phyloP scores from a whole-genome alignment of 2,329 filamentous ascomycete genomes.

The Fusarium devonianum region DNA sequence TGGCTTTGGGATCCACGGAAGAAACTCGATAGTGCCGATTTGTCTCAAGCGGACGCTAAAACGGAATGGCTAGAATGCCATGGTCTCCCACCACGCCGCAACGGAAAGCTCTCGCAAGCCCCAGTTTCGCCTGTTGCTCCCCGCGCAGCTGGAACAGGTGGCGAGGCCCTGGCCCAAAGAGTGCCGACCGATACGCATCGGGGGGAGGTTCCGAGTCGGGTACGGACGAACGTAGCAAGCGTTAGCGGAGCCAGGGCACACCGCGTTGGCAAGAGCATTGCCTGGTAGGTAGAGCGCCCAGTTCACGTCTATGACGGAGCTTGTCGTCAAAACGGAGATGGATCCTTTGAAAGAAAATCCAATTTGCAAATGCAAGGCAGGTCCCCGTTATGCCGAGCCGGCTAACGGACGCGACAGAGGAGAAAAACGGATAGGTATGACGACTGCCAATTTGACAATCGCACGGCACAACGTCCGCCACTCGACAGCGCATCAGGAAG shows the following conservation, averaged over 20 bases:
- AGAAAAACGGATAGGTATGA: constrained; percentile 19
- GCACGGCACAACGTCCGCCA: neutral
- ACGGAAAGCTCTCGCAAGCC: constrained; percentile 8
- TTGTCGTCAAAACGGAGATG: neutral
- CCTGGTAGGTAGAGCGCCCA: too few relatives aligned
- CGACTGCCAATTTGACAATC: constrained; percentile 14
- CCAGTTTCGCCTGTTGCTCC: constrained; percentile 3
- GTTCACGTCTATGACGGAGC: constrained; percentile 23
- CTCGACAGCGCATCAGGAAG: constrained; percentile 10
- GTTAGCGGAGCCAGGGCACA: constrained; percentile 1
- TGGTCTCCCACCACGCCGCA: constrained; percentile 4
- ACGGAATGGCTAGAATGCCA: constrained; percentile 11
- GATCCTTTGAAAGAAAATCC: neutral
- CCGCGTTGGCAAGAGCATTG: too few relatives aligned
- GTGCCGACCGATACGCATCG: constrained; percentile 18
- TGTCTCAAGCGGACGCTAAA: constrained; percentile 20
- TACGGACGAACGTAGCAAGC: constrained; percentile 19
- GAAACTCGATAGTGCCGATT: too few relatives aligned
- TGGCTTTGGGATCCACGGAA: constrained; percentile 10
- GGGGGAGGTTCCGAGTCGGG: constrained; percentile 14
- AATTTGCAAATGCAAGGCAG: constrained; percentile 15
- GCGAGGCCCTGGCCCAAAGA: constrained; percentile 2
- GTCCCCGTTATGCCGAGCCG: constrained; percentile 27
- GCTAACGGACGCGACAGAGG: constrained; percentile 27
- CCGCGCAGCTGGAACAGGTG: constrained; percentile 3